Percentiles rank a stretch among this genome's conserved stretches.
These are phyloP conservation scores for Mucor racemosus DNA, from an alignment of 371 early-diverging fungal genomes.

Conservation along the genomic window DNA sequence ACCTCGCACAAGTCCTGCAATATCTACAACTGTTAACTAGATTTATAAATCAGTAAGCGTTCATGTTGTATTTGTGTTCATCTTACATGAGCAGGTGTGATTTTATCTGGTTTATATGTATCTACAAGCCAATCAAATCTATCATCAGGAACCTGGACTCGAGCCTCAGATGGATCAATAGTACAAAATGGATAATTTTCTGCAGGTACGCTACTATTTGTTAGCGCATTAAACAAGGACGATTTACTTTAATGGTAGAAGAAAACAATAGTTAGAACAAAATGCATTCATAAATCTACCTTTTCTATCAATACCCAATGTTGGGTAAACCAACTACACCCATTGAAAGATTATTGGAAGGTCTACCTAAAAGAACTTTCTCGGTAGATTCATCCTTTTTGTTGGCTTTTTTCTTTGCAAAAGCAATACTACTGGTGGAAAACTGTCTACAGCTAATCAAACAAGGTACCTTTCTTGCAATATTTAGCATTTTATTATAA, in stretches of 20 bases:
- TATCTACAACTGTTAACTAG: slow-evolving; percentile 86
- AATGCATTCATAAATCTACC: background rate
- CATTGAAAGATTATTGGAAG: slow-evolving; percentile 90
- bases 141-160: slow-evolving; percentile 83
- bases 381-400: slow-evolving; percentile 18
- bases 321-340: slow-evolving; percentile 97
- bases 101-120: slow-evolving; percentile 67
- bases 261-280: background rate
- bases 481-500: slow-evolving; percentile 5
- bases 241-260: slow-evolving; percentile 65
- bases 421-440: background rate
- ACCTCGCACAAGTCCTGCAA: slow-evolving; percentile 96
- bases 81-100: slow-evolving; percentile 65
- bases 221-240: slow-evolving; percentile 90
- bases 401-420: slow-evolving; percentile 25
- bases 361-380: slow-evolving; percentile 60
- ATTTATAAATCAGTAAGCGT: background rate
- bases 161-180: slow-evolving; percentile 84
- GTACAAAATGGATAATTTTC: slow-evolving; percentile 82
- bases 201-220: slow-evolving; percentile 80
- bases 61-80: background rate
- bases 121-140: slow-evolving; percentile 78
- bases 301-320: slow-evolving; percentile 69
- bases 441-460: background rate
- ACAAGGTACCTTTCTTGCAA: background rate